These are phyloP conservation scores for Saccharomyces hybrid DNA, from an alignment of 1,139 yeast species.

Conservation along the genomic window DNA sequence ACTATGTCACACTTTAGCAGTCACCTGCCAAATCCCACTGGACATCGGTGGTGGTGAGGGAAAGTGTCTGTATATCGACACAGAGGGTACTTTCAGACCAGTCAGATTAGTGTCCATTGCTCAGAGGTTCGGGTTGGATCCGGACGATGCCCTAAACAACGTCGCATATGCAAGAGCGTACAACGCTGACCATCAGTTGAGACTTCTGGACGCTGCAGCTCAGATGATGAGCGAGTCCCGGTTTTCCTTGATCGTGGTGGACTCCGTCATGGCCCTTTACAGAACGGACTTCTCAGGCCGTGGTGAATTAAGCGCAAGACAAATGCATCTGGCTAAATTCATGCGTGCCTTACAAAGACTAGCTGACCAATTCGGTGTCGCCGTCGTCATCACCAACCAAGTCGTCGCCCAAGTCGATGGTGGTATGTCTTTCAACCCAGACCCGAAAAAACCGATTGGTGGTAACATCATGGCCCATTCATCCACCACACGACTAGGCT, in stretches of 20 bases:
- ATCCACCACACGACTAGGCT: slow-evolving; percentile 83
- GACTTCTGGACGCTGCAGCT: slow-evolving; percentile 81
- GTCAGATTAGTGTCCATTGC: slow-evolving; percentile 84
- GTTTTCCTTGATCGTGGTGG: slow-evolving; percentile 75
- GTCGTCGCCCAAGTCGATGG: slow-evolving; percentile 99
- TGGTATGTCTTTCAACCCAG: slow-evolving; percentile 78
- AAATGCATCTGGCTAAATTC: slow-evolving; percentile 86
- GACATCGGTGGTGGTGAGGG: slow-evolving; percentile 99
- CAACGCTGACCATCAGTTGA: slow-evolving; percentile 92
- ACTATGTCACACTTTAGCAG: slow-evolving; percentile 91
- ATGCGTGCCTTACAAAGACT: slow-evolving; percentile 85
- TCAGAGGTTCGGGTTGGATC: slow-evolving; percentile 82
- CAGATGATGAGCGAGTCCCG: slow-evolving; percentile 94
- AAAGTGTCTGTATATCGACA: slow-evolving; percentile 89
- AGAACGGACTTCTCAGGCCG: slow-evolving; percentile 94
- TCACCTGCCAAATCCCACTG: slow-evolving; percentile 91
- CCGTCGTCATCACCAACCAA: slow-evolving; percentile 96
- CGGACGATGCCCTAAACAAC: slow-evolving; percentile 90
- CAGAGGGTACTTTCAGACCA: slow-evolving; percentile 96
- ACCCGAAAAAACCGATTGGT: slow-evolving; percentile 98
- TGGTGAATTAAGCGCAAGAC: slow-evolving; percentile 93
- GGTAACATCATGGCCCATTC: slow-evolving; percentile 97
- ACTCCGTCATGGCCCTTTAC: slow-evolving; percentile 91
- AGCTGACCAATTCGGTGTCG: slow-evolving; percentile 97
- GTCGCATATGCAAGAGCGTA: slow-evolving; percentile 97